Conservation (phyloP, 495 filamentous ascomycete genomes). For the Podospora pseudocomata region DNA sequence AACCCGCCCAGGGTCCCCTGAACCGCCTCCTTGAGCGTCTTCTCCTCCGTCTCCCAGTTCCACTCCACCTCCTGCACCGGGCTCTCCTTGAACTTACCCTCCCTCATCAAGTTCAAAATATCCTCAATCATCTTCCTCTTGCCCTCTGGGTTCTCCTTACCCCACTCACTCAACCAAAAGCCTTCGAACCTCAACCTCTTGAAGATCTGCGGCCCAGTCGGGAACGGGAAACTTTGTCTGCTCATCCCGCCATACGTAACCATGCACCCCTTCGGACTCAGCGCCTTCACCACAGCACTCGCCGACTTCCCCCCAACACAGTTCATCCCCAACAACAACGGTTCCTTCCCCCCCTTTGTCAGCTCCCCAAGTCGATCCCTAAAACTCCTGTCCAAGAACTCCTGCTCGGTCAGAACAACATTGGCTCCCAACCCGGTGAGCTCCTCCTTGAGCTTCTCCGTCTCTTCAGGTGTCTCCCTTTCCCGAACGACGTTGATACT, state of each 20-base stretch:
- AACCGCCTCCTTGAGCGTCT: conserved; percentile 63
- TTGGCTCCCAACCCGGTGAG: conserved; percentile 68
- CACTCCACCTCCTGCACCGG: conserved; percentile 76
- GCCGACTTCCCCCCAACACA: conserved; percentile 92
- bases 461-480: conserved; percentile 57
- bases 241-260: conserved; percentile 97
- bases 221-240: conserved; percentile 72
- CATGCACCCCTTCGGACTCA: conserved; percentile 64
- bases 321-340: conserved; percentile 75
- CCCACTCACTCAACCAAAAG: conserved; percentile 94
- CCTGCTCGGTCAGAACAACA: conserved; percentile 75
- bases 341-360: conserved; percentile 64
- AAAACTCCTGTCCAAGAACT: conserved; percentile 62
- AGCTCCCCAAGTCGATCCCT: conserved; percentile 56
- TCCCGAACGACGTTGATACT: conserved; percentile 82
- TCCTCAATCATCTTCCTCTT: conserved; percentile 78
- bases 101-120: conserved; percentile 67
- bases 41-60: conserved; percentile 72
- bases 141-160: conserved; percentile 65
- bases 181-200: conserved; percentile 81
- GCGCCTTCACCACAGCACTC: conserved; percentile 62
- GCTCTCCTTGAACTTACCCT: conserved; percentile 75
- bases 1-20: conserved; percentile 79
- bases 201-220: conserved; percentile 81
- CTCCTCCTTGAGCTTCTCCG: conserved; percentile 65